Percentiles rank a stretch among this genome's conserved stretches.
Evolutionary conservation across 2,329 filamentous ascomycete species (phyloP).

Genomic region (Aureobasidium sp.): DNA sequence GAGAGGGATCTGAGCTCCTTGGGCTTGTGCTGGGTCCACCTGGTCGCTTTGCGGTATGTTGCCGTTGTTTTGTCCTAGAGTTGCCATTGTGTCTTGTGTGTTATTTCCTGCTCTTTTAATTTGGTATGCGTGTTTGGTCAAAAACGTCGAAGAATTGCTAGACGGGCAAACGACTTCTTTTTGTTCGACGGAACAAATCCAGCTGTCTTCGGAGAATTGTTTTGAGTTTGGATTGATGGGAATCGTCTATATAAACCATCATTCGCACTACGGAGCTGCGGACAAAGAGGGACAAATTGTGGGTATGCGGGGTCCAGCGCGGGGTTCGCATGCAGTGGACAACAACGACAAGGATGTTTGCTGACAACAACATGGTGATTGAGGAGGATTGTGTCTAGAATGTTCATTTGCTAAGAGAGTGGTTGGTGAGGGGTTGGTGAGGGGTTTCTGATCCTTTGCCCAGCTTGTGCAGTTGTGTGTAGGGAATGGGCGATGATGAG

Average conservation of each 20-base stretch:
- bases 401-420: not conserved
- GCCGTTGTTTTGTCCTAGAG: not conserved
- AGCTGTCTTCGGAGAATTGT: not conserved
- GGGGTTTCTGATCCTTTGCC: constrained; percentile 8
- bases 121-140: not conserved
- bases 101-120: not conserved
- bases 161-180: not conserved
- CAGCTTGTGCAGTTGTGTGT: not conserved
- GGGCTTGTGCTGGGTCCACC: constrained; percentile 23
- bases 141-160: not conserved
- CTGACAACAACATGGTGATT: too few relatives aligned
- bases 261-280: constrained; percentile 1
- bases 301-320: constrained; percentile 5
- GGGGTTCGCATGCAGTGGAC: not conserved
- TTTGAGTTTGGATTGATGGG: not conserved
- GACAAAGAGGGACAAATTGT: constrained; percentile 10
- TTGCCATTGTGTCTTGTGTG: constrained; percentile 6
- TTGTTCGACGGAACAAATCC: not conserved
- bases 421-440: not conserved
- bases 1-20: constrained; percentile 40
- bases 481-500: too few relatives aligned
- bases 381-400: not conserved
- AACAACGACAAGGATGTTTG: not conserved
- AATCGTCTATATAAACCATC: not conserved
- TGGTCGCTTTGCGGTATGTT: constrained; percentile 13